Base-by-base conservation (phyloP, 1,284 basidiomycete species). In the Leucoagaricus sp. region DNA sequence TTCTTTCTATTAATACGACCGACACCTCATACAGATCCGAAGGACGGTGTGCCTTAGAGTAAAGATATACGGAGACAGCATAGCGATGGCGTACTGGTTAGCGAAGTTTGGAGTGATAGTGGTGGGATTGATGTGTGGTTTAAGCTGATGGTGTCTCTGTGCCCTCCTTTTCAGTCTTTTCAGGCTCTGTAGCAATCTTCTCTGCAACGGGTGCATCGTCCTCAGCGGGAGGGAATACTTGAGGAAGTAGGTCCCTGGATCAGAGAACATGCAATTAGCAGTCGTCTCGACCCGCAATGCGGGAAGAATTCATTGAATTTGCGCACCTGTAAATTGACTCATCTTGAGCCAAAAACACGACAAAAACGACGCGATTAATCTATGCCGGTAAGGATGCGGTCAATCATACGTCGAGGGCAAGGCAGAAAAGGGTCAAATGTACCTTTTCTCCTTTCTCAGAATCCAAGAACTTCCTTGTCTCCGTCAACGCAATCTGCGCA, bases 331-430 rank as follows among this genome's bases (percentile, higher is more conserved):
- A 93, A 1, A 84, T 79, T 2, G 70, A 69, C 61, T 76, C 80
- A 65, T 93, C 90, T 56, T 75, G 76, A 59, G 86, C 74, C 47
- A 79, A 83, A 78, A 84, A 93, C 28, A 90, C 85, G 8, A 87
- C 84, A 61, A 93, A 92, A 17, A 93, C 79, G 28, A 91, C 77
- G 45, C 83, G 81, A 34, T 90, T 85, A 12, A 93, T 72, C 90
- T 93, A 23, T 48, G 51, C 17, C 47, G 21, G 21, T n/a, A 23
- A 49, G 31, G 57, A 53, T 41, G 31, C 28, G 6, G 17, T 6
- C 17, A 41, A 28, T 1, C n/a, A 28, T 28, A 50, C 40, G 21
- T n/a, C n/a, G n/a, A n/a, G n/a, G n/a, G n/a, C n/a, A n/a, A n/a
- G n/a, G n/a, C n/a, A n/a, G n/a, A n/a, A n/a, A n/a, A n/a, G n/a